Conservation (phyloP, 2,329 filamentous ascomycete species). For the Phaeosphaeria sp. region DNA sequence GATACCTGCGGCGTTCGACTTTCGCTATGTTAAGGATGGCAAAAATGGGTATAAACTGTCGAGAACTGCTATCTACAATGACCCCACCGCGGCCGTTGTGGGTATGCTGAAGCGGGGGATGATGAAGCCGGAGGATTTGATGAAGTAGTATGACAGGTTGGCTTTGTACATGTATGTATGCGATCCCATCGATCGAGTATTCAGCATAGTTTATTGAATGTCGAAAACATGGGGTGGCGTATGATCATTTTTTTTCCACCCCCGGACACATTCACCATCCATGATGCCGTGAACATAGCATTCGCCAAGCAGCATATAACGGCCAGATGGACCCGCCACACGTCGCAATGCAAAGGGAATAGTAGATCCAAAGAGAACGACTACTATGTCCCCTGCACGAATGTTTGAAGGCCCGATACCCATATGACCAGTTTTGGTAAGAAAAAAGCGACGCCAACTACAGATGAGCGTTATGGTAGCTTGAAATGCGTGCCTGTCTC, state of each 20-base stretch:
- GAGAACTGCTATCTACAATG: constrained; percentile 11
- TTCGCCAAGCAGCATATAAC: constrained; percentile 1
- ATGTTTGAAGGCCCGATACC: neutral
- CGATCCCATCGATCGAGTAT: too few relatives aligned
- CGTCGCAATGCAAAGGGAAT: neutral
- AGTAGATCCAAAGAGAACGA: neutral
- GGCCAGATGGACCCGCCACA: neutral
- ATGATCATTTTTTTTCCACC: neutral
- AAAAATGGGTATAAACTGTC: constrained; percentile 7
- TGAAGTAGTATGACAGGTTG: constrained; percentile 15
- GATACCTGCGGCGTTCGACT: constrained; percentile 12
- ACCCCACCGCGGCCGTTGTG: constrained; percentile 14
- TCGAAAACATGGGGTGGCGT: too few relatives aligned
- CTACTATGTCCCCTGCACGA: neutral
- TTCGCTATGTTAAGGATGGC: constrained; percentile 10
- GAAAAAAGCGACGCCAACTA: neutral
- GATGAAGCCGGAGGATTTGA: constrained; percentile 20
- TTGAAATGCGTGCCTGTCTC: neutral
- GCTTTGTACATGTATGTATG: neutral
- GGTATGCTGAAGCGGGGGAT: constrained; percentile 19
- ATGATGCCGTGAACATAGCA: constrained; percentile 8
- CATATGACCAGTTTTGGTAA: neutral
- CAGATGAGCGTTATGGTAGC: neutral
- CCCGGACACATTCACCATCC: constrained; percentile 7
- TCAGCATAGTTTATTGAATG: too few relatives aligned